Conservation (phyloP, 371 early-diverging fungal species). For the Gilbertella persicaria region DNA sequence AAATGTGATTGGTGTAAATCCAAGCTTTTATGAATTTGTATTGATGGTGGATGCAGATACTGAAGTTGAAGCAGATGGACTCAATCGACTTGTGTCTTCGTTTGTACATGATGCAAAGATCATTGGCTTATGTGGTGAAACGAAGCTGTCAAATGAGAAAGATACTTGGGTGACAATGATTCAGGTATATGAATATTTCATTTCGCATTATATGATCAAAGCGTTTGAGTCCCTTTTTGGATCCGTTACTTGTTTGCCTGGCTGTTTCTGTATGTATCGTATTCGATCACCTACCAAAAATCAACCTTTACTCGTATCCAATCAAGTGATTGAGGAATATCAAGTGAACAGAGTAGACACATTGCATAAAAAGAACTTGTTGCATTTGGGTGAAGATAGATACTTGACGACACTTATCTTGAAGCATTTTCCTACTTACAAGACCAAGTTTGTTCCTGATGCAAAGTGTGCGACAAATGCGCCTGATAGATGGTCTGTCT, state of each 20-base stretch:
- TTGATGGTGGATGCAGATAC: slow-evolving; percentile 72
- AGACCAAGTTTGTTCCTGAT: slow-evolving; percentile 89
- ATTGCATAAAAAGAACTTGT: slow-evolving; percentile 97
- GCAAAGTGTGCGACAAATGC: slow-evolving; percentile 94
- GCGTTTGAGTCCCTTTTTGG: slow-evolving; percentile 86
- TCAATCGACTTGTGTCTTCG: slow-evolving; percentile 67
- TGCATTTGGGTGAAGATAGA: slow-evolving; percentile 97
- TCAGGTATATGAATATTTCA: slow-evolving; percentile 86
- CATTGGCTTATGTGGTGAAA: slow-evolving; percentile 86
- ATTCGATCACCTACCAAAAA: slow-evolving; percentile 78
- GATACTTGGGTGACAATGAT: slow-evolving; percentile 91
- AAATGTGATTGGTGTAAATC: slow-evolving; percentile 83
- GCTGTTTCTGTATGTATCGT: slow-evolving; percentile 92
- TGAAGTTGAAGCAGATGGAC: slow-evolving; percentile 65
- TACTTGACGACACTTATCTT: slow-evolving; percentile 98
- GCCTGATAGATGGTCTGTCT: slow-evolving; percentile 89
- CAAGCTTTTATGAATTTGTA: slow-evolving; percentile 65
- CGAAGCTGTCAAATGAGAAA: slow-evolving; percentile 80
- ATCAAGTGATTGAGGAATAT: slow-evolving; percentile 92
- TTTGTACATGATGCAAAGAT: slow-evolving; percentile 78
- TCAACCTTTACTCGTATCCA: slow-evolving; percentile 87
- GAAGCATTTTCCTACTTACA: slow-evolving; percentile 88
- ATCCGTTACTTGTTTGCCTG: slow-evolving; percentile 88
- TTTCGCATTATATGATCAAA: slow-evolving; percentile 81
- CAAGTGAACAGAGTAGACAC: slow-evolving; percentile 92